phyloP scores from a whole-genome alignment of 2,329 filamentous ascomycete genomes.

The Gaeumannomyces sp. region DNA sequence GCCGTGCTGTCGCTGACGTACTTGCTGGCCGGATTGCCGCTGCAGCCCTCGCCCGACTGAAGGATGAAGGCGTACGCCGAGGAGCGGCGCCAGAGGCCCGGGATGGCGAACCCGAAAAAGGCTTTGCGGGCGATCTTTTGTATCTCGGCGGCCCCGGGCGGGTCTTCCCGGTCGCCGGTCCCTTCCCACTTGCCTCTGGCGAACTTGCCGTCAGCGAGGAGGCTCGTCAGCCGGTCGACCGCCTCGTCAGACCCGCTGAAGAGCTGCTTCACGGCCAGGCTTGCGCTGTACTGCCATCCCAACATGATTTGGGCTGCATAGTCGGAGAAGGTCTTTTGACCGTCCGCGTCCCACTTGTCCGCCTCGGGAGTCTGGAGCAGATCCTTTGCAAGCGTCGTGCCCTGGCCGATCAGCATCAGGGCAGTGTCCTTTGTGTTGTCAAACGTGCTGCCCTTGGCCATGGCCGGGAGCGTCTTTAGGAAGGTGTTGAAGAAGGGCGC shows the following conservation, averaged over 20 bases:
- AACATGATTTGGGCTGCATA: constrained; percentile 23
- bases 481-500: constrained; percentile 24
- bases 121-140: constrained; percentile 17
- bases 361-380: constrained; percentile 12
- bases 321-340: constrained; percentile 21
- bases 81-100: constrained; percentile 24
- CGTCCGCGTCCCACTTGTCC: constrained; percentile 20
- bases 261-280: constrained; percentile 14
- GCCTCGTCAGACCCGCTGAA: constrained; percentile 20
- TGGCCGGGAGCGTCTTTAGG: constrained; percentile 18
- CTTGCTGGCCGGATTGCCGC: constrained; percentile 16
- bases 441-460: constrained; percentile 12
- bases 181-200: constrained; percentile 14
- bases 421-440: constrained; percentile 23
- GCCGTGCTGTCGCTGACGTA: constrained; percentile 20
- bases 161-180: background rate
- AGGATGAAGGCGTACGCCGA: constrained; percentile 25
- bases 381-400: constrained; percentile 23
- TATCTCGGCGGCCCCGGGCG: constrained; percentile 5
- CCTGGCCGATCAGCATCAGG: constrained; percentile 21
- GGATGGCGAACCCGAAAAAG: constrained; percentile 27
- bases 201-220: constrained; percentile 25
- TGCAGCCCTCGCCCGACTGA: constrained; percentile 25
- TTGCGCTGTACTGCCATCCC: constrained; percentile 20
- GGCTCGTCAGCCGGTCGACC: constrained; percentile 18